Evolutionary conservation across 1,139 yeast species (phyloP), one percentile per base, ranked within the genome.

Genomic region (Saccharomyces uvarum): DNA sequence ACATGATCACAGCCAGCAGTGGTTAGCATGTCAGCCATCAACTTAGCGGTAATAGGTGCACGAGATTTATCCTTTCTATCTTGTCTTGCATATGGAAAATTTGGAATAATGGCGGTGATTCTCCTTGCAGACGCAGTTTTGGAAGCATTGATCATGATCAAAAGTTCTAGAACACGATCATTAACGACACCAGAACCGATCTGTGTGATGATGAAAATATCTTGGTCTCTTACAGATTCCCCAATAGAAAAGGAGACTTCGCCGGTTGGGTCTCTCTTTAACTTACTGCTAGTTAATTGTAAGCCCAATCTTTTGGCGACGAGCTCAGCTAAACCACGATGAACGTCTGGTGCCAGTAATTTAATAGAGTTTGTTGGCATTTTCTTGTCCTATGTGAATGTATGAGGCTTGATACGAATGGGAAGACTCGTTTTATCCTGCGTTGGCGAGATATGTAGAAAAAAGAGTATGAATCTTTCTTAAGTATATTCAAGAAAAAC

Each of bases 1-100:
- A 93, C 96, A 72, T 93, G 99, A 71, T 90, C 84, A 71, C 97
- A 91, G 7, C 99, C 99, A 14, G 98, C 97, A 2, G 97, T 88
- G 55, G 93, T 89, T 57, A 93, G 77, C 87, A 93, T 82, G 68
- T 91, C 93, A 47, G 99, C 98, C 84, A 91, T 88, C 58, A 91
- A 79, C 72, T 93, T 91, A 56, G 99, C 98, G 8, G 98, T 91
- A 64, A 93, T 93, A 52, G 98, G 98, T 8, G 99, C 99, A 67
- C 99, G 80, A 57, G 91, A 83, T 73, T 93, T 93, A 73, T 93
- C 98, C 73, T 93, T 93, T 70, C 95, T 82, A 73, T 93, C 99
- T 74, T 93, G 99, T 73, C 99, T 83, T 26, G 98, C 98, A 69
- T 93, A 93, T 2, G 98, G 98, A 74, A 91, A 93, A 71, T 87